A percentile compares a stretch with the other conserved stretches of the same genome.
phyloP scores from a whole-genome alignment of 805 yeast genomes.

The Pichia ethanolica region DNA sequence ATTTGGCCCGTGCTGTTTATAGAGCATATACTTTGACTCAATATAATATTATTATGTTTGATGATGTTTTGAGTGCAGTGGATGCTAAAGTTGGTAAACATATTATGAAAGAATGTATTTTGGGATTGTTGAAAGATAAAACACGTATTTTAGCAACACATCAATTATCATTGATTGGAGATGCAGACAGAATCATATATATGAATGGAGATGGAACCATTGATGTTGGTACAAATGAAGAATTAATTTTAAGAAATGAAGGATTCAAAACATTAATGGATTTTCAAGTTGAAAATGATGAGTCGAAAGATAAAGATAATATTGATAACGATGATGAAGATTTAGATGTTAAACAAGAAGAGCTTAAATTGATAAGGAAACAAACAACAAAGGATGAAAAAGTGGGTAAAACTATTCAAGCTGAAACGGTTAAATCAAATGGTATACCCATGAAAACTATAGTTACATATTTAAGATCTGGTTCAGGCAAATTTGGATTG shows the following conservation, averaged over 20 bases:
- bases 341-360: constrained; percentile 19
- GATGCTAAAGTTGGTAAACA: constrained; percentile 84
- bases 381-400: constrained; percentile 22
- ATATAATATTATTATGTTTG: constrained; percentile 60
- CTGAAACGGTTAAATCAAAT: constrained; percentile 26
- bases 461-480: constrained; percentile 42
- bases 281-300: constrained; percentile 19
- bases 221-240: constrained; percentile 52
- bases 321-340: constrained; percentile 22
- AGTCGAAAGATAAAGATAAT: background rate
- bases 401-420: constrained; percentile 26
- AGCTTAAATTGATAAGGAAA: constrained; percentile 16
- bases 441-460: constrained; percentile 42
- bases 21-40: constrained; percentile 18
- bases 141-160: constrained; percentile 80
- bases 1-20: constrained; percentile 74
- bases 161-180: constrained; percentile 31
- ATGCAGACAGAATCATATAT: constrained; percentile 63
- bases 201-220: constrained; percentile 56
- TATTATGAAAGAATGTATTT: constrained; percentile 61
- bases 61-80: constrained; percentile 79
- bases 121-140: constrained; percentile 44
- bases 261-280: constrained; percentile 48
- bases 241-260: constrained; percentile 37
- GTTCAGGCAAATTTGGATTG: constrained; percentile 43